Evolutionary conservation across 2,329 filamentous ascomycete species (phyloP).

Genomic region (Mariannaea elegans): DNA sequence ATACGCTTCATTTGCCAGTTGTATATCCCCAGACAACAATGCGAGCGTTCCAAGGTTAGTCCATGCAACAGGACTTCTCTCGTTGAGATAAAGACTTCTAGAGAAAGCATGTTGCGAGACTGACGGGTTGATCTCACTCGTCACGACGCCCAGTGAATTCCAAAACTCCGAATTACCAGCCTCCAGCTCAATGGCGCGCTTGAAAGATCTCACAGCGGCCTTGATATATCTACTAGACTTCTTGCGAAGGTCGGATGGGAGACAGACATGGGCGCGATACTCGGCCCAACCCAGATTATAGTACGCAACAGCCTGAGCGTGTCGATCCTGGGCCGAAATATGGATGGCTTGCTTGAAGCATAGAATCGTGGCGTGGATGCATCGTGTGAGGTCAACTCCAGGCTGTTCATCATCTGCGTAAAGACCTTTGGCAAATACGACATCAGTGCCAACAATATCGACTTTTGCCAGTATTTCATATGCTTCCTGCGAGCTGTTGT

Average conservation of each 20-base stretch:
- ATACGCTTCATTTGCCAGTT: conserved; percentile 91
- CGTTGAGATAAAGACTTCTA: conserved; percentile 90
- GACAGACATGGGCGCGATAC: conserved; percentile 77
- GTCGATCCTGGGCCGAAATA: conserved; percentile 74
- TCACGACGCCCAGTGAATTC: conserved; percentile 94
- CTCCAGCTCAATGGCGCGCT: conserved; percentile 93
- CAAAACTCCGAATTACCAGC: conserved; percentile 95
- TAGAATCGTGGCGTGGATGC: conserved; percentile 77
- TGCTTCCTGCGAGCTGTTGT: conserved; percentile 58
- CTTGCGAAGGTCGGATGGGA: conserved; percentile 62
- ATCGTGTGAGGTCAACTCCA: conserved; percentile 63
- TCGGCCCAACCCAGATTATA: conserved; percentile 98
- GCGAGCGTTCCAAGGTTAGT: conserved; percentile 90
- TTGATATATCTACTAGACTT: conserved; percentile 76
- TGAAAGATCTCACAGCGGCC: conserved; percentile 89
- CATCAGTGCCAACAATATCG: conserved; percentile 67
- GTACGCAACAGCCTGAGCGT: conserved; percentile 94
- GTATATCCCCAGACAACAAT: conserved; percentile 81
- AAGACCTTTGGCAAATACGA: conserved; percentile 55
- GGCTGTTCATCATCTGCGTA: conserved; percentile 58
- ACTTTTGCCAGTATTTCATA: conserved; percentile 73
- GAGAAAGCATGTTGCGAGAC: conserved; percentile 95
- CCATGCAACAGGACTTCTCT: conserved; percentile 86
- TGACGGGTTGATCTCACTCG: conserved; percentile 83
- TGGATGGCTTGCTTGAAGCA: conserved; percentile 88